phyloP scores from a whole-genome alignment of 768 basidiomycete species.

The Mycena floridula region DNA sequence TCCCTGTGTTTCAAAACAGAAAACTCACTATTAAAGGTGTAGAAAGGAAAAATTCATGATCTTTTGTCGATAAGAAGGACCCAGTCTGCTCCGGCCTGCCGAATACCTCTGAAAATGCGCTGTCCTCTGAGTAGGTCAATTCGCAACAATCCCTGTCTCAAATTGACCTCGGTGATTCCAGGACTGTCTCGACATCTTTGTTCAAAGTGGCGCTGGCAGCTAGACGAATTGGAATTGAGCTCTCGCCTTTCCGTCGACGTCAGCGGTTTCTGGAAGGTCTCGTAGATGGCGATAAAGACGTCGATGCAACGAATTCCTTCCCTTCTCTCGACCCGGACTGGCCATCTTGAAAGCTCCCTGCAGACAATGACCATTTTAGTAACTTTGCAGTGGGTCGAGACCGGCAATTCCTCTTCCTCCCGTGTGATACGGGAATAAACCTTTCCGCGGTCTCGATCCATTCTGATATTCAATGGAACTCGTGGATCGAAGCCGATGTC shows the following conservation, averaged over 20 bases:
- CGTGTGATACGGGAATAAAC: constrained; percentile 19
- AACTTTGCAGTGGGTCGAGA: constrained; percentile 33
- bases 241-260: constrained; percentile 36
- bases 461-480: constrained; percentile 15
- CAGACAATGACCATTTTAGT: constrained; percentile 47
- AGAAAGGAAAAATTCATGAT: no score
- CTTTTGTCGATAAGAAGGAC: constrained; percentile 12
- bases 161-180: constrained; percentile 33
- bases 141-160: constrained; percentile 44
- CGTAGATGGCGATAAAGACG: constrained; percentile 52
- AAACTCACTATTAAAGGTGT: no score
- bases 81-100: constrained; percentile 30
- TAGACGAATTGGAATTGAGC: constrained; percentile 17
- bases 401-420: constrained; percentile 34
- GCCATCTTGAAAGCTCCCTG: constrained; percentile 29
- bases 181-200: constrained; percentile 39
- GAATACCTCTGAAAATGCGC: constrained; percentile 49
- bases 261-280: constrained; percentile 38
- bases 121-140: constrained; percentile 49
- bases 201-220: constrained; percentile 35
- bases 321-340: constrained; percentile 34
- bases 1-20: no score
- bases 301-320: constrained; percentile 48
- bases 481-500: constrained; percentile 42
- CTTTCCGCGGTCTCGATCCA: constrained; percentile 16